These are phyloP conservation scores for Santalum album DNA, from an alignment of 164 flowering plant genomes.

Conservation along the genomic window DNA sequence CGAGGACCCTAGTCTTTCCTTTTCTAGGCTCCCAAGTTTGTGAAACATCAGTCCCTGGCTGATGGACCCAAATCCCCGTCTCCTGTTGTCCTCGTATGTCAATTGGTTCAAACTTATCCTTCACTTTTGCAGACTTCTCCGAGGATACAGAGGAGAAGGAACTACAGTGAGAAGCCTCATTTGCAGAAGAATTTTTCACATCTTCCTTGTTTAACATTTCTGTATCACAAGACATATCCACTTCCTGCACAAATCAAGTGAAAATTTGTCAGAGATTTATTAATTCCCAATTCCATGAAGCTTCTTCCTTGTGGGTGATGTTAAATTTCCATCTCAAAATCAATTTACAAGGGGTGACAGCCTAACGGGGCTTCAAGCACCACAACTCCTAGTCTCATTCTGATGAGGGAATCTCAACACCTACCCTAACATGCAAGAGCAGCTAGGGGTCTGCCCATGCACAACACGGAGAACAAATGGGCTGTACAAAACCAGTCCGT, in stretches of 20 bases:
- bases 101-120: constrained; percentile 67
- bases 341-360: no score
- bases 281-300: neutral
- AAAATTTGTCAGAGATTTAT: neutral
- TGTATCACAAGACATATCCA: constrained; percentile 9
- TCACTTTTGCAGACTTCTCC: constrained; percentile 27
- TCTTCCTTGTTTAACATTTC: constrained; percentile 24
- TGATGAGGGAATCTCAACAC: no score
- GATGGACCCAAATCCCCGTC: constrained; percentile 83
- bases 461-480: no score
- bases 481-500: no score
- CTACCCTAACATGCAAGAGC: no score
- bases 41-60: constrained; percentile 65
- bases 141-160: constrained; percentile 23
- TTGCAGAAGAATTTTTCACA: constrained; percentile 12
- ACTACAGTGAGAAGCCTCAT: constrained; percentile 19
- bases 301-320: no score
- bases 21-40: constrained; percentile 86
- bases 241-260: constrained; percentile 23
- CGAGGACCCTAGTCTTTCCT: constrained; percentile 41
- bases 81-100: constrained; percentile 57
- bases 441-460: no score
- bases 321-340: no score
- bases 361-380: no score
- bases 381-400: no score